Conservation (phyloP, 169 alveolate species). For the Plasmodium yoelii region DNA sequence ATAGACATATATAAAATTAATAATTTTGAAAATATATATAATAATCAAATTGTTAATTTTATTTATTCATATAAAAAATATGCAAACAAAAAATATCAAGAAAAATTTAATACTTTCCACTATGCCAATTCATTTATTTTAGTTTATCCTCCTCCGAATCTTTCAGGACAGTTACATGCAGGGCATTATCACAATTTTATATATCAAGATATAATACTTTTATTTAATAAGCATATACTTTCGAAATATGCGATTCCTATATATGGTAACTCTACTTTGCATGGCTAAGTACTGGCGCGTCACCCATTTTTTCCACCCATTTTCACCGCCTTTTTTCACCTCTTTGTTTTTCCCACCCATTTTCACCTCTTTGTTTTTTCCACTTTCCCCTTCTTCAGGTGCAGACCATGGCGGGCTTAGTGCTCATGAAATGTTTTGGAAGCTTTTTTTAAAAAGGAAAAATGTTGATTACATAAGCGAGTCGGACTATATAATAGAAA, state of each 20-base stretch:
- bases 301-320: background rate
- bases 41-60: background rate
- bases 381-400: background rate
- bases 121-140: conserved; percentile 31
- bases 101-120: conserved; percentile 4
- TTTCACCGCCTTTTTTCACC: background rate
- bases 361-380: background rate
- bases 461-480: background rate
- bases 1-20: conserved; percentile 4
- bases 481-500: conserved; percentile 13
- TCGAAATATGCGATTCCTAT: conserved; percentile 15
- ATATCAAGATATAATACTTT: conserved; percentile 17
- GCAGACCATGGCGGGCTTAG: conserved; percentile 69
- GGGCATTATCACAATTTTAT: conserved; percentile 51
- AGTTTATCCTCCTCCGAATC: conserved; percentile 56
- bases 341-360: background rate
- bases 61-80: conserved; percentile 11
- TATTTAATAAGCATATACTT: conserved; percentile 26
- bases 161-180: conserved; percentile 62
- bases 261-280: conserved; percentile 4
- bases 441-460: background rate
- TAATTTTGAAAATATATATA: conserved; percentile 17
- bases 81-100: conserved; percentile 12
- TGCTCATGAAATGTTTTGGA: conserved; percentile 43
- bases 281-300: background rate